Conservation (phyloP, 208 protist genomes). For the Acanthamoeba lenticulata region DNA sequence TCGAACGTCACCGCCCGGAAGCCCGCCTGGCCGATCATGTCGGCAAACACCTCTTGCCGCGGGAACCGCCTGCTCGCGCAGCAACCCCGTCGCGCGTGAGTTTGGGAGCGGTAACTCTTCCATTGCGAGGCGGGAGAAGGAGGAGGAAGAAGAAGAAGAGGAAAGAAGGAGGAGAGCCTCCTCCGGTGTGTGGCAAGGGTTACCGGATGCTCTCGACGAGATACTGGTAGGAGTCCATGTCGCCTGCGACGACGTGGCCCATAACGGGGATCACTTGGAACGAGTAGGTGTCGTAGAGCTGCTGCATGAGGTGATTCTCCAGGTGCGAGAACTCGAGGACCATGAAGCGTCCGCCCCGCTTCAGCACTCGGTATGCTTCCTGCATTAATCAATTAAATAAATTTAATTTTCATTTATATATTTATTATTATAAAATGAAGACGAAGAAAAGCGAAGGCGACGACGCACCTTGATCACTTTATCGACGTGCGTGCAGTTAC, state of each 20-base stretch:
- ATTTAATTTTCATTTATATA: too few relatives aligned
- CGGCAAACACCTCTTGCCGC: conserved; percentile 92
- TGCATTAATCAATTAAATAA: too few relatives aligned
- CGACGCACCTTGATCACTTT: conserved; percentile 70
- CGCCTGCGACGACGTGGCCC: conserved; percentile 91
- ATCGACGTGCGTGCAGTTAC: conserved; percentile 95
- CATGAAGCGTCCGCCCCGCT: conserved; percentile 93
- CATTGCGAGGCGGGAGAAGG: too few relatives aligned
- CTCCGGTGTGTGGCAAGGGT: too few relatives aligned
- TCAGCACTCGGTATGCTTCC: conserved; percentile 94
- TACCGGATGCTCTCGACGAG: conserved; percentile 94
- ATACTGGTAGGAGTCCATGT: conserved; percentile 94
- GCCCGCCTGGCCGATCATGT: conserved; percentile 90
- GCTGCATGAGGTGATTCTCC: conserved; percentile 86
- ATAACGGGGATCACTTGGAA: conserved; percentile 94
- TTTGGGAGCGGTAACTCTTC: background rate
- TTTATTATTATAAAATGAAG: too few relatives aligned
- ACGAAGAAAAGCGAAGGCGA: background rate
- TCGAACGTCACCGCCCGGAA: conserved; percentile 84
- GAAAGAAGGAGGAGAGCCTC: background rate
- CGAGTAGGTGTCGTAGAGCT: conserved; percentile 94
- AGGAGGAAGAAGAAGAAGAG: background rate
- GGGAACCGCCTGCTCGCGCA: conserved; percentile 93
- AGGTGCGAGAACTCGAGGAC: conserved; percentile 96
- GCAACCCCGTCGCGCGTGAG: background rate